A percentile compares a stretch with the other conserved stretches of the same genome.
These are phyloP conservation scores for Alternaria sp. DNA, from an alignment of 2,329 filamentous ascomycete genomes.

Conservation along the genomic window DNA sequence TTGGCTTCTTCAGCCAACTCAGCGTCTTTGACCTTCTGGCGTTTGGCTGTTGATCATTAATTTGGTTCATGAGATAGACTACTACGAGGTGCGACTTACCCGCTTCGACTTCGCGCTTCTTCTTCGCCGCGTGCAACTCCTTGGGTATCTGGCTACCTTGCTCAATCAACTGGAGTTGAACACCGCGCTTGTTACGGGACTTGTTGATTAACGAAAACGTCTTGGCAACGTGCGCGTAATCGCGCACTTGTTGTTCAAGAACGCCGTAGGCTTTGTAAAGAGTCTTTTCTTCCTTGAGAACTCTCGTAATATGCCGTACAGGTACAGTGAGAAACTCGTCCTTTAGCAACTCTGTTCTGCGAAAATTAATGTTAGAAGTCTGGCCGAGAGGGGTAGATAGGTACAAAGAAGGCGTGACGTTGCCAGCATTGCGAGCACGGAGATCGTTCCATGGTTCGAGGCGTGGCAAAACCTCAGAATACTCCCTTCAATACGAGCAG, in stretches of 20 bases:
- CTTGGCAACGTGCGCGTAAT: constrained; percentile 24
- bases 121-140: constrained; percentile 43
- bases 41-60: constrained; percentile 32
- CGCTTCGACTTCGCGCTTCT: constrained; percentile 31
- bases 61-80: not conserved
- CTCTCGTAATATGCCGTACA: constrained; percentile 45
- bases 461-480: not conserved
- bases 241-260: constrained; percentile 41
- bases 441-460: constrained; percentile 8
- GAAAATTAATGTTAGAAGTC: constrained; percentile 18
- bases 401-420: not conserved
- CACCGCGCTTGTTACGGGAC: constrained; percentile 29
- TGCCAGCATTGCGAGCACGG: not conserved
- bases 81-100: constrained; percentile 17
- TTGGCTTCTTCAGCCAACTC: constrained; percentile 48
- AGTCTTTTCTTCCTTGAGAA: constrained; percentile 41
- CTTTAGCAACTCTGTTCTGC: constrained; percentile 49
- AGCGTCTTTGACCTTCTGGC: constrained; percentile 33
- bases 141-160: constrained; percentile 40
- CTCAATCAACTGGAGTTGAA: constrained; percentile 29
- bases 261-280: constrained; percentile 51
- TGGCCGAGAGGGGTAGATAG: not conserved
- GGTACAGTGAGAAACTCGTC: constrained; percentile 54
- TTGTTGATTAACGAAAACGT: constrained; percentile 31
- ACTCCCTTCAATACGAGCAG: constrained; percentile 11